Evolutionary conservation across 352 stramenopile genomes (phyloP).

Genomic region (Globisporangium nagaii): DNA sequence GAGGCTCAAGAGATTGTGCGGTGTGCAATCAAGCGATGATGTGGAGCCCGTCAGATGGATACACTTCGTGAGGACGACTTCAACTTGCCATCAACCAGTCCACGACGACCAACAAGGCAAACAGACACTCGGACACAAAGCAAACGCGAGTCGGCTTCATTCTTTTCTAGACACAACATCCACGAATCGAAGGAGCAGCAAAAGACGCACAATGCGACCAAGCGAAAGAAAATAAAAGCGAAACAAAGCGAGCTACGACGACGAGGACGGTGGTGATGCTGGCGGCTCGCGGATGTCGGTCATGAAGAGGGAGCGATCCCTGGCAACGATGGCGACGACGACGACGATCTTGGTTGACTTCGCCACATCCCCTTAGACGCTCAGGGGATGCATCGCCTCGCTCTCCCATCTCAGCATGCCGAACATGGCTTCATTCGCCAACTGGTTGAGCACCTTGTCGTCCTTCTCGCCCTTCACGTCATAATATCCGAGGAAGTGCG

Average conservation of each 20-base stretch:
- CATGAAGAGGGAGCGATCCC: too few species aligned
- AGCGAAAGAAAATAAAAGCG: constrained; percentile 2
- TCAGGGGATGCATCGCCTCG: constrained; percentile 76
- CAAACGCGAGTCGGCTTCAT: constrained; percentile 1
- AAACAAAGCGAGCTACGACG: neutral
- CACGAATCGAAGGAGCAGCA: constrained; percentile 1
- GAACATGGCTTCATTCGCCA: constrained; percentile 84
- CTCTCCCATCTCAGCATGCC: constrained; percentile 83
- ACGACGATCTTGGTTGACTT: neutral
- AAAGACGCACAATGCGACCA: constrained; percentile 6
- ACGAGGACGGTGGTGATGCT: neutral
- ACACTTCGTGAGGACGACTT: neutral
- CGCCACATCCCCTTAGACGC: constrained; percentile 35
- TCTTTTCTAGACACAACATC: constrained; percentile 1
- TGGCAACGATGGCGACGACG: too few species aligned
- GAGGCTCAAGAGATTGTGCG: too few species aligned
- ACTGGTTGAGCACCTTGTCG: constrained; percentile 79
- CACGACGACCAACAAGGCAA: neutral
- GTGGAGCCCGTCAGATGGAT: too few species aligned
- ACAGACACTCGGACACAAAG: neutral
- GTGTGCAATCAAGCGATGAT: too few species aligned
- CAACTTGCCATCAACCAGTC: neutral
- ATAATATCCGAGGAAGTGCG: constrained; percentile 77
- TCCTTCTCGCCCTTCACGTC: constrained; percentile 82
- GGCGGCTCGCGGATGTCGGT: neutral